Evolutionary conservation across 108 stramenopile genomes (phyloP).

Genomic region (Nitzschia sp.): DNA sequence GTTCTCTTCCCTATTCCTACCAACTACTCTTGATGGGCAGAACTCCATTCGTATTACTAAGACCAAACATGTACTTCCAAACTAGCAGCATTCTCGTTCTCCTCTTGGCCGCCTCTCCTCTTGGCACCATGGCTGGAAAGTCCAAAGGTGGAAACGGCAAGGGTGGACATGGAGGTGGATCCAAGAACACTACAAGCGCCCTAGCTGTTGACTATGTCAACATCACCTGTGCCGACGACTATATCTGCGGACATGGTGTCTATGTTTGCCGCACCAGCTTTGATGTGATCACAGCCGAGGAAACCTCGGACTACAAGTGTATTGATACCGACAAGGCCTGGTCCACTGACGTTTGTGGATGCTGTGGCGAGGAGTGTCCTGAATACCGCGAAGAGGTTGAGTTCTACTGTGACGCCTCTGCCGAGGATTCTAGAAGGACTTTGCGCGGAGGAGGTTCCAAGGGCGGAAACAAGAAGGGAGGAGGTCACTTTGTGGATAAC

Average conservation of each 20-base stretch:
- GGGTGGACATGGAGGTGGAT: background rate
- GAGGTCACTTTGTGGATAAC: background rate
- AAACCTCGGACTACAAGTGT: background rate
- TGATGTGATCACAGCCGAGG: background rate
- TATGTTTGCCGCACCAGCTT: slow-evolving; percentile 6
- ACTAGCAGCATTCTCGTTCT: too few species aligned
- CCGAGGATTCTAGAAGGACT: background rate
- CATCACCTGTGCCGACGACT: background rate
- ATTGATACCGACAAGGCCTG: slow-evolving; percentile 7
- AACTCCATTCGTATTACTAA: too few species aligned
- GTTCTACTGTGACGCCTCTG: background rate
- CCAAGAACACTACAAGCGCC: background rate
- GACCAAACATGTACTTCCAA: too few species aligned
- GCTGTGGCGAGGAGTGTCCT: slow-evolving; percentile 10
- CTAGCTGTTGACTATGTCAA: background rate
- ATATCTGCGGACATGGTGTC: background rate
- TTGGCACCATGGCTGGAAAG: too few species aligned
- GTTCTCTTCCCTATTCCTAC: too few species aligned
- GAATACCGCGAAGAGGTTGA: background rate
- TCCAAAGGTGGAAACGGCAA: background rate
- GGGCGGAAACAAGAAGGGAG: background rate
- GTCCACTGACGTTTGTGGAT: slow-evolving; percentile 9
- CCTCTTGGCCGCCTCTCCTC: too few species aligned
- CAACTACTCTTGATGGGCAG: too few species aligned
- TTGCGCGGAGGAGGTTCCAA: background rate